Conservation (phyloP, 2,329 filamentous ascomycete species). For the Hypoxylon rubiginosum region DNA sequence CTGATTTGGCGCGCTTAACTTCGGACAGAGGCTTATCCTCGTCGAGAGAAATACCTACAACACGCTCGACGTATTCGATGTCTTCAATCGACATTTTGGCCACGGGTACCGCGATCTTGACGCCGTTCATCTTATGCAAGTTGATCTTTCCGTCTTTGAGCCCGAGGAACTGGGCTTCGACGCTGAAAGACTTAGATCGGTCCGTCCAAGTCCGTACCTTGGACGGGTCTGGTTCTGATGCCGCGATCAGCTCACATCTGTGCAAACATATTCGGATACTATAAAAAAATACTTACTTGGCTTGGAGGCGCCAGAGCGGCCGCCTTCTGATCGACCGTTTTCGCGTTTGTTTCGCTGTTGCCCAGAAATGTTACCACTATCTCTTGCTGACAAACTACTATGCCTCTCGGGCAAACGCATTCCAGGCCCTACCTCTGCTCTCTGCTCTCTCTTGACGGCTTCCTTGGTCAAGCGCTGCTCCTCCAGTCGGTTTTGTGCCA, state of each 20-base stretch:
- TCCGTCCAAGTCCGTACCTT: conserved; percentile 96
- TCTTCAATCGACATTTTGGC: conserved; percentile 96
- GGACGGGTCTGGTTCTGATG: conserved; percentile 80
- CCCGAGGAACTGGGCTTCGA: conserved; percentile 96
- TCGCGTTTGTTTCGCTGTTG: conserved; percentile 81
- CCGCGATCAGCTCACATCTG: conserved; percentile 33
- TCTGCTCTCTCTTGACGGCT: conserved; percentile 77
- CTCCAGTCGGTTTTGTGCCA: conserved; percentile 83
- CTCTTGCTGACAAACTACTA: conserved; percentile 79
- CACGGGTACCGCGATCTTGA: conserved; percentile 97
- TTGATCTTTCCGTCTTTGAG: conserved; percentile 97
- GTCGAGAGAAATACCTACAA: conserved; percentile 89
- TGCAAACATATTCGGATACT: background rate
- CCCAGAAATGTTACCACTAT: conserved; percentile 75
- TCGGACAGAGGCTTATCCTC: conserved; percentile 95
- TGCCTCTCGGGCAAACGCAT: conserved; percentile 81
- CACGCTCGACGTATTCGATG: conserved; percentile 91
- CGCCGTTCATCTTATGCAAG: conserved; percentile 96
- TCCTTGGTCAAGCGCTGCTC: conserved; percentile 88
- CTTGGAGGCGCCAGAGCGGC: conserved; percentile 70
- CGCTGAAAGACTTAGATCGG: conserved; percentile 93
- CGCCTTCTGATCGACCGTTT: conserved; percentile 70
- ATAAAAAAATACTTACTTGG: conserved; percentile 74
- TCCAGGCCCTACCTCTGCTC: conserved; percentile 82
- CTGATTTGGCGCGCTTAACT: conserved; percentile 71